phyloP scores from a whole-genome alignment of 768 basidiomycete genomes.

The Tricholoma hemisulphureum region DNA sequence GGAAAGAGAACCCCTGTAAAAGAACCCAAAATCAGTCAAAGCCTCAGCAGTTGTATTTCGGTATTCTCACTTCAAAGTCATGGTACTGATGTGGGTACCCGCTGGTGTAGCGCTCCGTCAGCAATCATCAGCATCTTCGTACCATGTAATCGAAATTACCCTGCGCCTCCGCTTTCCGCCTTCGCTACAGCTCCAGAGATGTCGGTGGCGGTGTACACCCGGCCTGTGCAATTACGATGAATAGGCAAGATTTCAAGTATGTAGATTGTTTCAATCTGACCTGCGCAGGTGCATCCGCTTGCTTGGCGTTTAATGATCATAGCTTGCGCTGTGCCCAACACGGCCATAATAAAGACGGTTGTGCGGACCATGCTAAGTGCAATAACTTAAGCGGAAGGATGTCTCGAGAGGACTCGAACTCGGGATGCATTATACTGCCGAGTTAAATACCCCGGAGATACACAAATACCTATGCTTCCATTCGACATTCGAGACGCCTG shows the following conservation, averaged over 20 bases:
- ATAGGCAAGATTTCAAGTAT: neutral
- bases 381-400: neutral
- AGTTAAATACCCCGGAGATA: neutral
- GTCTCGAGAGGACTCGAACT: neutral
- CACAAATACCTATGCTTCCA: neutral
- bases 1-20: slow-evolving; percentile 25
- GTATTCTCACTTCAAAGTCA: slow-evolving; percentile 22
- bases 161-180: slow-evolving; percentile 21
- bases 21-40: neutral
- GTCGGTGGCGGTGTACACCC: slow-evolving; percentile 16
- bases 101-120: slow-evolving; percentile 6
- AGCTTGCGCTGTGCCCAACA: slow-evolving; percentile 13
- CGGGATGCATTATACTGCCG: neutral
- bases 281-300: slow-evolving; percentile 23
- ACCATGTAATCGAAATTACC: slow-evolving; percentile 7
- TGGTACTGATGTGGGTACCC: slow-evolving; percentile 27
- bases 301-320: slow-evolving; percentile 18
- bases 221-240: neutral
- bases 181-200: slow-evolving; percentile 17
- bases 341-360: slow-evolving; percentile 8
- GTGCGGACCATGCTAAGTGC: neutral
- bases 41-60: neutral
- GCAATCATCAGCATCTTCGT: neutral
- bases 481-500: neutral
- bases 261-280: slow-evolving; percentile 9